phyloP scores from a whole-genome alignment of 768 basidiomycete species.

The Tylopilus vinaceipallidus region DNA sequence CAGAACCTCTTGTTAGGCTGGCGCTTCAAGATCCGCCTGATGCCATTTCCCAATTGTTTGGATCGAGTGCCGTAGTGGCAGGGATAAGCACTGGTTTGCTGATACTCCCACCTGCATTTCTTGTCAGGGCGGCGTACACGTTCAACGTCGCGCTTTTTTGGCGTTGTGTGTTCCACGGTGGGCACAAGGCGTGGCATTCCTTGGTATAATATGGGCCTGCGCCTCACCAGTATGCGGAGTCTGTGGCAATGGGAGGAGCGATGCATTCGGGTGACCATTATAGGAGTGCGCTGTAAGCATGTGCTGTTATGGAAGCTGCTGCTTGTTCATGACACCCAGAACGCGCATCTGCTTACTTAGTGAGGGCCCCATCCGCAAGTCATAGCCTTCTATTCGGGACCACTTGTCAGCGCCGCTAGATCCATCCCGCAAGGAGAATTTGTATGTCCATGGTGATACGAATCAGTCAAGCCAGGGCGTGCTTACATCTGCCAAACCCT shows the following conservation, averaged over 20 bases:
- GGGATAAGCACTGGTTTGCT: constrained; percentile 12
- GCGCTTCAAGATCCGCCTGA: constrained; percentile 19
- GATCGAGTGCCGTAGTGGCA: constrained; percentile 1
- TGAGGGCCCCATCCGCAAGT: background rate
- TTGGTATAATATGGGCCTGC: constrained; percentile 1
- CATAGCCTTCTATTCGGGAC: too few relatives aligned
- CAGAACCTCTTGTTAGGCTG: background rate
- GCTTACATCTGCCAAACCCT: background rate
- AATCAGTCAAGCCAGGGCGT: too few relatives aligned
- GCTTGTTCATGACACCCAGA: background rate
- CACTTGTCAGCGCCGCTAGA: too few relatives aligned
- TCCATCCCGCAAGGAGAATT: too few relatives aligned
- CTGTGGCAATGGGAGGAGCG: background rate
- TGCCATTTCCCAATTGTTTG: constrained; percentile 1
- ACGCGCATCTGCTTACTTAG: constrained; percentile 4
- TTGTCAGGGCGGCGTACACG: constrained; percentile 3
- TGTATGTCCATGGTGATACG: too few relatives aligned
- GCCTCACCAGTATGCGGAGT: background rate
- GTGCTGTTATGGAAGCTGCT: background rate
- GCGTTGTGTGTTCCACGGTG: constrained; percentile 3
- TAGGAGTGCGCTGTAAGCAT: background rate
- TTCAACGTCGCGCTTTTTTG: constrained; percentile 3
- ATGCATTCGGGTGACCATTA: background rate
- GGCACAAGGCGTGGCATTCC: background rate
- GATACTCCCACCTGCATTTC: background rate